Base-by-base conservation (phyloP, 176 grass and related monocot species). In the Secale cereale region DNA sequence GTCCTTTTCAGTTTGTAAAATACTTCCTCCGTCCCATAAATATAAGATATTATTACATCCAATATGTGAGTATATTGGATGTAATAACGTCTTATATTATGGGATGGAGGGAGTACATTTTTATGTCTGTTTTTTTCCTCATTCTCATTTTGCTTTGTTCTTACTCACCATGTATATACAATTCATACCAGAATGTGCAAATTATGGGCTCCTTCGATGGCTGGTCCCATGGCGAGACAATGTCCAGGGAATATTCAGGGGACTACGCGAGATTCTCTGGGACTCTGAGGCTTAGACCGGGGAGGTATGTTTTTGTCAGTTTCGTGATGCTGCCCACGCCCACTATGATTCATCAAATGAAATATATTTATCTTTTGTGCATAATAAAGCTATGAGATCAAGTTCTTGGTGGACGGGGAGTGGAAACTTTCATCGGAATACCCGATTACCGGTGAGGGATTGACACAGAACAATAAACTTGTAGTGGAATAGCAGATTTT, bases 351-450 rank as follows among this genome's bases (percentile, higher is more conserved):
- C 30, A 31, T 31, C 30, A 31, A 31, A 31, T n/a, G n/a, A n/a
- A n/a, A n/a, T n/a, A n/a, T n/a, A n/a, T n/a, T n/a, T n/a, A n/a
- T n/a, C n/a, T 31, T 87, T 27, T 85, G 28, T 26, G 32, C 33
- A 37, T 65, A 27, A 56, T 86, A 13, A 89, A 98, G 96, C 85
- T 95, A 98, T 66, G 96, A 98, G 83, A 94, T 98, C 84, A 98
- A 98, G 81, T 94, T 95, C 84, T 86, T 98, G 93, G 96, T 92
- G 31, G 89, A 95, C 25, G 93, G 89, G 31, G 93, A 98, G 63
- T 98, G 96, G 96, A 88, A 86, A 30, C 60, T 98, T 48, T 98
- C 96, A 41, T 79, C 87, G 0, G 91, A 95, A 79, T 90, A 92
- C 67, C 96, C 96, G 6, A 87, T 89, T 3, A 57, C 74, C 35